Base-by-base conservation (phyloP, 306 rosid genomes). In the Lotus japonicus region DNA sequence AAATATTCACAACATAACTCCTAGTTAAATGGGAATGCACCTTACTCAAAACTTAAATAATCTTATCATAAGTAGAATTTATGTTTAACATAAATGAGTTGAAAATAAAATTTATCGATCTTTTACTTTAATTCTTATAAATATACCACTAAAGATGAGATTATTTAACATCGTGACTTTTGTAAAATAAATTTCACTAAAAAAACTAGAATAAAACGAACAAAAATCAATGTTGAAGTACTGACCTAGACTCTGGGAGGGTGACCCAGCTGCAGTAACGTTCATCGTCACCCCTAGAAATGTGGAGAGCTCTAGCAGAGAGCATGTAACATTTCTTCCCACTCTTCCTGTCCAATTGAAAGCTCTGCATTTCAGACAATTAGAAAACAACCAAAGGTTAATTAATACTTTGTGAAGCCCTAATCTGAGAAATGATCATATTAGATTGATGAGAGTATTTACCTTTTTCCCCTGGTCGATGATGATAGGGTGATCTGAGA, bases 301-400 rank as follows among this genome's bases (percentile, higher is more conserved):
- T 75, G 9, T 7, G 0, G 10, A 84, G 78, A 64, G 53, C 71
- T 60, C 80, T 85, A 6, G 85, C 80, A 36, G 78, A 59, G 16
- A 82, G 55, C 90, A 80, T 80, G 68, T 72, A 83, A 48, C 73
- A 55, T 49, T 72, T 83, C 4, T 61, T 85, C 9, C 90, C 90
- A 9, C 70, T 83, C 58, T 49, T 23, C 53, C 17, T 83, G 3
- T 83, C 85, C 54, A 85, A 17, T 2, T 28, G 74, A 68, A 80
- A 75, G 21, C 76, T 80, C 90, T 85, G 82, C 69, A 16, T 13
- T 33, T 9, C 38, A 58, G 2, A 7, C 31, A 26, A 26, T 26
- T 26, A 26, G 31, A 1, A 26, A 26, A 26, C 4, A 4, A 3
- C 31, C 31, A 26, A 26, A 26, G 4, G 4, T 26, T 26, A 26